These are phyloP conservation scores for Ustulina deusta DNA, from an alignment of 2,329 filamentous ascomycete genomes.

Conservation along the genomic window DNA sequence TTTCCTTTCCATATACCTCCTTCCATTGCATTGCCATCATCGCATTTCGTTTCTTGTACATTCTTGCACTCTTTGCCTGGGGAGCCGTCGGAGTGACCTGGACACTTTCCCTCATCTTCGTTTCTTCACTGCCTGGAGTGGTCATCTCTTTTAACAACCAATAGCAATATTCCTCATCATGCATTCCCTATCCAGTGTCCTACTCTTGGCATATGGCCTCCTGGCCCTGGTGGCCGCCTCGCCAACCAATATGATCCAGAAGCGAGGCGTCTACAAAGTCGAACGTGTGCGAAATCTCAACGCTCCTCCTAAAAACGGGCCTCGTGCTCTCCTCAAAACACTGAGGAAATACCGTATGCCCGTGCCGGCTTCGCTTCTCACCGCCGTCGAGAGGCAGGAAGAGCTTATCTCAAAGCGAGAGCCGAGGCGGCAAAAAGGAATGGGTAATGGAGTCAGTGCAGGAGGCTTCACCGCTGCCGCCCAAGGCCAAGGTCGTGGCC, in stretches of 20 bases:
- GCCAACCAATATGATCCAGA: constrained; percentile 45
- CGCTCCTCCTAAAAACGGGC: constrained; percentile 48
- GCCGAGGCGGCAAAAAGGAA: constrained; percentile 41
- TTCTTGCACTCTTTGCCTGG: constrained; percentile 1
- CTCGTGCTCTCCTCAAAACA: constrained; percentile 49
- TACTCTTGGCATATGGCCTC: constrained; percentile 46
- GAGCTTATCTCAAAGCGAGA: constrained; percentile 49
- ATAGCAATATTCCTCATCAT: constrained; percentile 39
- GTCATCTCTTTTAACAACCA: constrained; percentile 32
- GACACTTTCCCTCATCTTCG: constrained; percentile 4
- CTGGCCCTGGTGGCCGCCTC: constrained; percentile 47
- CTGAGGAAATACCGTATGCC: constrained; percentile 52
- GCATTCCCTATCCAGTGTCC: constrained; percentile 46
- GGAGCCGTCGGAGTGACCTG: neutral
- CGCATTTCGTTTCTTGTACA: constrained; percentile 30
- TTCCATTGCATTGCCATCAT: constrained; percentile 13
- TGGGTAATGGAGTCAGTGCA: constrained; percentile 28
- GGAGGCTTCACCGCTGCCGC: constrained; percentile 17
- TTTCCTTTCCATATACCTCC: constrained; percentile 9
- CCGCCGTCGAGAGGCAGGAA: constrained; percentile 40
- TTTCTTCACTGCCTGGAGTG: constrained; percentile 48
- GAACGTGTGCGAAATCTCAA: constrained; percentile 50
- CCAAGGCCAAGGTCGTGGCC: constrained; percentile 26
- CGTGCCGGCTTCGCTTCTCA: constrained; percentile 45
- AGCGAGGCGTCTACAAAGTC: constrained; percentile 51